Evolutionary conservation across 352 stramenopile species (phyloP).

Genomic region (Lagenidium giganteum): DNA sequence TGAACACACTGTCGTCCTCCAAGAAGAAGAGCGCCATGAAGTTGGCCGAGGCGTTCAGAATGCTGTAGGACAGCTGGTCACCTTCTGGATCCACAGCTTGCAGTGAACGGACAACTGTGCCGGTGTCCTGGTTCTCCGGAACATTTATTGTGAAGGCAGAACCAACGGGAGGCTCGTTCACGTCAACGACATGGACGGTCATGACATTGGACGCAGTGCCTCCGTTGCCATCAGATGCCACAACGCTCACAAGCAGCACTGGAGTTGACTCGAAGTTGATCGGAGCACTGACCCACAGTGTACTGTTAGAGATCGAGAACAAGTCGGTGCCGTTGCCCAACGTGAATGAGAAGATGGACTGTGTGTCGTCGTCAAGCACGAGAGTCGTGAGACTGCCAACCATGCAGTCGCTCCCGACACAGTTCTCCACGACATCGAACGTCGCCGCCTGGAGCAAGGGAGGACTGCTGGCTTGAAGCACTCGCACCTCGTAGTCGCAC

Average conservation of each 20-base stretch:
- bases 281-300: slow-evolving; percentile 10
- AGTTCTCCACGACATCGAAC: slow-evolving; percentile 50
- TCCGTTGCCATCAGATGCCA: slow-evolving; percentile 24
- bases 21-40: slow-evolving; percentile 13
- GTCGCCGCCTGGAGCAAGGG: slow-evolving; percentile 26
- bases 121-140: slow-evolving; percentile 29
- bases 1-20: not conserved
- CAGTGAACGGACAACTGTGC: slow-evolving; percentile 18
- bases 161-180: slow-evolving; percentile 36
- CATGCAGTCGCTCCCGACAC: slow-evolving; percentile 30
- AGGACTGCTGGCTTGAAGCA: slow-evolving; percentile 41
- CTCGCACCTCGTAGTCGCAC: slow-evolving; percentile 35
- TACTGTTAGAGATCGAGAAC: slow-evolving; percentile 1
- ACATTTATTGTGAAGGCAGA: slow-evolving; percentile 20
- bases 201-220: slow-evolving; percentile 14
- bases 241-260: slow-evolving; percentile 6
- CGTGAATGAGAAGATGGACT: slow-evolving; percentile 24
- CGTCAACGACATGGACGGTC: slow-evolving; percentile 32
- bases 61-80: slow-evolving; percentile 16
- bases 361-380: slow-evolving; percentile 42
- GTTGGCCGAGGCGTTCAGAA: slow-evolving; percentile 10
- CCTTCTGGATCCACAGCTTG: slow-evolving; percentile 31
- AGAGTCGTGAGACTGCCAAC: slow-evolving; percentile 30
- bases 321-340: slow-evolving; percentile 17
- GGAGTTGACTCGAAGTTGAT: slow-evolving; percentile 22